A percentile compares a stretch with the other conserved stretches of the same genome.
These are phyloP conservation scores for Calonectria pteridis DNA, from an alignment of 2,329 filamentous ascomycete species.

Conservation along the genomic window DNA sequence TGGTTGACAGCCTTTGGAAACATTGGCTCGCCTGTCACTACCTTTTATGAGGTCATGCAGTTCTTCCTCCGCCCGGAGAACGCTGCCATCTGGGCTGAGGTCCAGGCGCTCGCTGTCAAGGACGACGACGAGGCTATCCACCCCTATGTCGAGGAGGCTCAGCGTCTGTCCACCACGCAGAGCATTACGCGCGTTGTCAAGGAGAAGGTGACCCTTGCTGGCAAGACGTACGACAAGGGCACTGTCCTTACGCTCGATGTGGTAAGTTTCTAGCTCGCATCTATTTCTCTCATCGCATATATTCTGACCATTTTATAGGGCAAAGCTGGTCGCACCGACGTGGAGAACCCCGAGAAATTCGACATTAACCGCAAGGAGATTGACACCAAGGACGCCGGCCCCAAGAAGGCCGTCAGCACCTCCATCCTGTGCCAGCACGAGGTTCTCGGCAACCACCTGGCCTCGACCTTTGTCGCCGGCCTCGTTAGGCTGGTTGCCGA, in stretches of 20 bases:
- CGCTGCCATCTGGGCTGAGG: conserved; percentile 56
- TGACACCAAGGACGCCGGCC: conserved; percentile 53
- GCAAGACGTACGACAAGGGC: conserved; percentile 54
- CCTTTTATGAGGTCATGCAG: conserved; percentile 58
- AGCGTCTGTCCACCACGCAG: conserved; percentile 55
- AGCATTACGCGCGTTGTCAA: conserved; percentile 53
- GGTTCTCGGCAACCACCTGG: conserved; percentile 57
- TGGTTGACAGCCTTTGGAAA: conserved; percentile 58
- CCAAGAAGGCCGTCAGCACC: conserved; percentile 53
- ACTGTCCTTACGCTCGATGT: conserved; percentile 52
- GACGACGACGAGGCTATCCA: conserved; percentile 50
- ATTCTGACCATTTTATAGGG: conserved; percentile 43
- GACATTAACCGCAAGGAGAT: background rate
- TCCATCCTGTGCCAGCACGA: conserved; percentile 62
- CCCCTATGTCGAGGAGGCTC: conserved; percentile 55
- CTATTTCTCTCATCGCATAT: accelerated
- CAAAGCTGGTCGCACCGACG: conserved; percentile 53
- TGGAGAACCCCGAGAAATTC: conserved; percentile 55
- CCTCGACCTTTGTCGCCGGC: conserved; percentile 55
- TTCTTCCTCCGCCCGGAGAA: conserved; percentile 58
- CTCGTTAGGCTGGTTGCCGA: conserved; percentile 58
- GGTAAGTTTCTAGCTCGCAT: conserved; percentile 44
- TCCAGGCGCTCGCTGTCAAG: conserved; percentile 54
- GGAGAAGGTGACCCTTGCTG: conserved; percentile 50
- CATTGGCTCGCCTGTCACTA: conserved; percentile 53